phyloP scores from a whole-genome alignment of 345 rosid genomes.

The Salix dunnii region DNA sequence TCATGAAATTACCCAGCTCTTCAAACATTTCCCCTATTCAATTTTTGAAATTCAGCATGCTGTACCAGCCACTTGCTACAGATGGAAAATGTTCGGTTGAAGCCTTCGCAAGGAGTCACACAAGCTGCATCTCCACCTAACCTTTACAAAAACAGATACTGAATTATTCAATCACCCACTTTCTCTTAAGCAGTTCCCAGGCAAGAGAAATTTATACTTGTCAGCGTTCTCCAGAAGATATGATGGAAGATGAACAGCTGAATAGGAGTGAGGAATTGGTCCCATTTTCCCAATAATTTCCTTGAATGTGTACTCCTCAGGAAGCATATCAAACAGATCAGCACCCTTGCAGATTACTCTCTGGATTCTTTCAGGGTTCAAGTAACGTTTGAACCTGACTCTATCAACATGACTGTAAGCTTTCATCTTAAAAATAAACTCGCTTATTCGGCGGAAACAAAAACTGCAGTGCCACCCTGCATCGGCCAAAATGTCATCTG shows the following conservation, averaged over 20 bases:
- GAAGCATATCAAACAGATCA: constrained; percentile 72
- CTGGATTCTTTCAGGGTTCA: constrained; percentile 65
- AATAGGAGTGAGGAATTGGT: constrained; percentile 68
- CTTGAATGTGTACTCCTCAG: constrained; percentile 71
- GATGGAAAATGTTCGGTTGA: constrained; percentile 18
- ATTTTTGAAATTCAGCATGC: constrained; percentile 13
- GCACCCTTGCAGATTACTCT: constrained; percentile 62
- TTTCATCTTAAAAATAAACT: constrained; percentile 72
- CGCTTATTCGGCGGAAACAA: constrained; percentile 54
- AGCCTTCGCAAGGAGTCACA: constrained; percentile 20
- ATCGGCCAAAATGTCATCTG: constrained; percentile 61
- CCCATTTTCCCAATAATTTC: constrained; percentile 75
- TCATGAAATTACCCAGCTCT: constrained; percentile 26
- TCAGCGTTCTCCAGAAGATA: constrained; percentile 58
- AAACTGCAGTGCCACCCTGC: constrained; percentile 87
- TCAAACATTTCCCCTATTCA: constrained; percentile 6
- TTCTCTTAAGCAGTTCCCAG: constrained; percentile 56
- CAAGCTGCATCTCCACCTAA: constrained; percentile 18
- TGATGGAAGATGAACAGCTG: constrained; percentile 64
- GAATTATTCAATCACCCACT: constrained; percentile 38
- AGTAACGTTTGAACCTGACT: constrained; percentile 53
- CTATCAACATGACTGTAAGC: constrained; percentile 74
- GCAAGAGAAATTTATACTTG: constrained; percentile 52
- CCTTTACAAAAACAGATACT: constrained; percentile 16
- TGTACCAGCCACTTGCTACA: constrained; percentile 17